Evolutionary conservation across 1,284 basidiomycete species (phyloP).

Genomic region (Fomitopsis palustris): DNA sequence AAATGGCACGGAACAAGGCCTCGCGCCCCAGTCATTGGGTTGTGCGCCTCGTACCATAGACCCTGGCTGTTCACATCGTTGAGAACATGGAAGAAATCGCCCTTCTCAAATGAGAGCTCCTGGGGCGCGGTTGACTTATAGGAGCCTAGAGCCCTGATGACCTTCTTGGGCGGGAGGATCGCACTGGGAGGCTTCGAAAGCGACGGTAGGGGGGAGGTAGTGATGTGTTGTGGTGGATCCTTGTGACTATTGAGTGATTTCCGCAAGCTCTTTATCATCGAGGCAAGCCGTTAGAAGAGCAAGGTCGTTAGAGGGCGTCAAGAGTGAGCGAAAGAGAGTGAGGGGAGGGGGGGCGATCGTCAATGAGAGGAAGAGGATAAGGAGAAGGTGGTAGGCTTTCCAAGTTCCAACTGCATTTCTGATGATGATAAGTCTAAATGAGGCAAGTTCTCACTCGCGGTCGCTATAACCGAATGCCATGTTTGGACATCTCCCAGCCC

Average conservation of each 20-base stretch:
- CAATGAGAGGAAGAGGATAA: slow-evolving; percentile 2
- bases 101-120: slow-evolving; percentile 89
- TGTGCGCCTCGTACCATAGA: slow-evolving; percentile 84
- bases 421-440: background rate
- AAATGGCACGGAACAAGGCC: slow-evolving; percentile 84
- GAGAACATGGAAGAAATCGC: slow-evolving; percentile 97
- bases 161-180: slow-evolving; percentile 88
- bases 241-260: slow-evolving; percentile 76
- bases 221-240: slow-evolving; percentile 61
- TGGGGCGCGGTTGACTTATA: slow-evolving; percentile 77
- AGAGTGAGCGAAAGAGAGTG: slow-evolving; percentile 18
- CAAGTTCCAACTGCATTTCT: slow-evolving; percentile 5
- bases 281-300: slow-evolving; percentile 14
- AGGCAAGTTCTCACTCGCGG: background rate
- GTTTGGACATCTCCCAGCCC: background rate
- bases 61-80: slow-evolving; percentile 60
- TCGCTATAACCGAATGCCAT: no score
- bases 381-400: background rate
- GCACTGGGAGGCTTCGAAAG: slow-evolving; percentile 67
- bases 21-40: slow-evolving; percentile 88
- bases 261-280: slow-evolving; percentile 79
- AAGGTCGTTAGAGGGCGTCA: slow-evolving; percentile 31
- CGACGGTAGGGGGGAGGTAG: slow-evolving; percentile 54
- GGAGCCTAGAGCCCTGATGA: slow-evolving; percentile 81
- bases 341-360: slow-evolving; percentile 8